These are phyloP conservation scores for Apiospora malaysiana DNA, from an alignment of 2,329 filamentous ascomycete species.

Conservation along the genomic window DNA sequence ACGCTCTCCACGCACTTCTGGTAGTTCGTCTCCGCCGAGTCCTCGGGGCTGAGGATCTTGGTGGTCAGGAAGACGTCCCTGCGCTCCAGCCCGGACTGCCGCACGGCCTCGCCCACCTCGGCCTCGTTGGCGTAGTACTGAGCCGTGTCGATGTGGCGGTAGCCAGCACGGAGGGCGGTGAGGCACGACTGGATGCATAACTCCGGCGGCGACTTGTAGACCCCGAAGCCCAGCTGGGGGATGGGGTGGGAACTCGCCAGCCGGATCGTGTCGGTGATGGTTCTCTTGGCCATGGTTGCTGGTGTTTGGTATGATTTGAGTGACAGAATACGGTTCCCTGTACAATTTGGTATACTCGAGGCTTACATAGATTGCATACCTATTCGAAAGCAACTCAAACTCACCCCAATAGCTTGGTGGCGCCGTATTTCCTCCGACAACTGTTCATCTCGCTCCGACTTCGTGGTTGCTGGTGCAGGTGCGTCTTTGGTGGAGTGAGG, in stretches of 20 bases:
- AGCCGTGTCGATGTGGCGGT: slow-evolving; percentile 71
- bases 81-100: slow-evolving; percentile 59
- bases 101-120: slow-evolving; percentile 69
- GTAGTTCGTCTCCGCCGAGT: slow-evolving; percentile 64
- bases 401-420: neutral
- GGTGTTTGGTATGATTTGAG: neutral
- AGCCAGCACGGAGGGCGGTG: slow-evolving; percentile 62
- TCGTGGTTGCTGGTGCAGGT: neutral
- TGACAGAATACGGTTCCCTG: neutral
- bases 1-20: slow-evolving; percentile 65
- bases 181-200: slow-evolving; percentile 64
- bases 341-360: neutral
- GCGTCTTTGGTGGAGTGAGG: neutral
- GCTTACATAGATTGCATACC: neutral
- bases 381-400: neutral
- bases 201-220: slow-evolving; percentile 64
- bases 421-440: neutral
- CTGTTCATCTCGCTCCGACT: neutral
- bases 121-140: slow-evolving; percentile 69
- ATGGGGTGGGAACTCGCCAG: slow-evolving; percentile 59
- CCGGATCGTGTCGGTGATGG: slow-evolving; percentile 52
- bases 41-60: slow-evolving; percentile 65
- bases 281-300: neutral
- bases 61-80: slow-evolving; percentile 71
- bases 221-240: slow-evolving; percentile 73